Evolutionary conservation across 306 rosid genomes (phyloP), one percentile per base, ranked within the genome.

Genomic region (Ormosia emarginata): DNA sequence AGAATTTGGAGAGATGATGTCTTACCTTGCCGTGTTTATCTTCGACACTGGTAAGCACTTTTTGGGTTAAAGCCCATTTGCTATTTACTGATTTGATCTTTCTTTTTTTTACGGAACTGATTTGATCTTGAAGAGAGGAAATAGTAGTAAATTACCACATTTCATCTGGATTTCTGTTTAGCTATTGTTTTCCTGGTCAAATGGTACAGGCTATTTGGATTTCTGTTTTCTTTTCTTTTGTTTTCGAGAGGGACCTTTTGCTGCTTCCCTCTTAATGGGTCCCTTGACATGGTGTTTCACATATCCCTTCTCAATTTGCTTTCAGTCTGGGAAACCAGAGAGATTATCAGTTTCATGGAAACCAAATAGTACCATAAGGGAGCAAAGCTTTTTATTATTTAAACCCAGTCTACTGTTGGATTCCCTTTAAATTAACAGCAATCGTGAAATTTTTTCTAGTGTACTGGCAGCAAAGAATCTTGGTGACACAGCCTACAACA

Each of bases 1-100:
- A 89, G 86, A 87, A 95, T 95, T 62, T 95, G 98, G 98, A 88
- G 93, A 71, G 97, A 95, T 82, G 99, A 93, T 83, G 91, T 95
- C 71, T 85, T 95, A 68, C 98, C 99, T 72, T 95, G 99, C 77
- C 97, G 99, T 36, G 85, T 88, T 71, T 95, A 95, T 88, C 95
- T 95, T 85, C 88, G 98, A 39, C 98, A 95, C 84, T 95, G 99
- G 99, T 95, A 56, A 90, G 92, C 83, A 41, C 67, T 30, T 77
- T 44, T 66, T 56, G 8, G 75, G 56, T 67, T 56, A 55, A 82
- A 74, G 30, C 57, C 69, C 30, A 40, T 59, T 69, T 32, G 9
- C 30, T 64, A 40, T 53, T 40, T 41, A 62, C 59, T 52, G 41
- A 57, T 18, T 40, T 30, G 44, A 39, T 62, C 11, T 50, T 71